A percentile compares a stretch with the other conserved stretches of the same genome.
These are phyloP conservation scores for Scheffersomyces spartinae DNA, from an alignment of 805 yeast species.

Conservation along the genomic window DNA sequence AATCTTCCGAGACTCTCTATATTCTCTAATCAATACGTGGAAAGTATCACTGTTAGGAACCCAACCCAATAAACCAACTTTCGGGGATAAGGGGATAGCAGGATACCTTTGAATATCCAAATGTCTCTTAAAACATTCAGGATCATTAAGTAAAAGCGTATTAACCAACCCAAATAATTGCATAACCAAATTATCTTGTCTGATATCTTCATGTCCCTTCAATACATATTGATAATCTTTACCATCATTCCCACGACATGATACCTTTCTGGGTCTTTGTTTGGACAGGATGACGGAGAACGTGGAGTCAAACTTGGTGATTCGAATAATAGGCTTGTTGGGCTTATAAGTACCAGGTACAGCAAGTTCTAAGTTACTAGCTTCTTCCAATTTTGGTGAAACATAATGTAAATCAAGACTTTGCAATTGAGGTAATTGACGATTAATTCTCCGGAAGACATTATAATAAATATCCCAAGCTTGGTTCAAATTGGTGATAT, in stretches of 20 bases:
- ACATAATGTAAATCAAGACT: conserved; percentile 85
- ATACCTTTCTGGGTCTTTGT: conserved; percentile 85
- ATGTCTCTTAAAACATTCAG: conserved; percentile 94
- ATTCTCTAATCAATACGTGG: conserved; percentile 85
- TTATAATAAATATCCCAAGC: conserved; percentile 97
- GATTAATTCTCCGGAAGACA: conserved; percentile 82
- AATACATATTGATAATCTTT: conserved; percentile 71
- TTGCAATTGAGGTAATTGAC: conserved; percentile 80
- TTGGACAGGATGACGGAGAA: conserved; percentile 85
- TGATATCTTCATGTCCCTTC: conserved; percentile 95
- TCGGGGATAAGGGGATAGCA: conserved; percentile 93
- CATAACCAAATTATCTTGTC: conserved; percentile 97
- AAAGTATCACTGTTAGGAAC: conserved; percentile 96
- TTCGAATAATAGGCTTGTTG: conserved; percentile 66
- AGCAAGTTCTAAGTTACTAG: conserved; percentile 72
- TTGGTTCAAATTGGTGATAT: conserved; percentile 80
- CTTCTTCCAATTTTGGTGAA: conserved; percentile 77
- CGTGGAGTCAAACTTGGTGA: conserved; percentile 67
- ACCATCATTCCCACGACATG: conserved; percentile 83
- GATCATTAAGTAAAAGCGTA: conserved; percentile 75
- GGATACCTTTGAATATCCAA: conserved; percentile 85
- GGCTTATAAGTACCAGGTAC: conserved; percentile 91
- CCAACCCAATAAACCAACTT: conserved; percentile 95
- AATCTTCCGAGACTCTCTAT: conserved; percentile 84
- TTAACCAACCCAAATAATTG: conserved; percentile 93